Evolutionary conservation across 1,284 basidiomycete genomes (phyloP).

Genomic region (Sanghuangporus weigelae): DNA sequence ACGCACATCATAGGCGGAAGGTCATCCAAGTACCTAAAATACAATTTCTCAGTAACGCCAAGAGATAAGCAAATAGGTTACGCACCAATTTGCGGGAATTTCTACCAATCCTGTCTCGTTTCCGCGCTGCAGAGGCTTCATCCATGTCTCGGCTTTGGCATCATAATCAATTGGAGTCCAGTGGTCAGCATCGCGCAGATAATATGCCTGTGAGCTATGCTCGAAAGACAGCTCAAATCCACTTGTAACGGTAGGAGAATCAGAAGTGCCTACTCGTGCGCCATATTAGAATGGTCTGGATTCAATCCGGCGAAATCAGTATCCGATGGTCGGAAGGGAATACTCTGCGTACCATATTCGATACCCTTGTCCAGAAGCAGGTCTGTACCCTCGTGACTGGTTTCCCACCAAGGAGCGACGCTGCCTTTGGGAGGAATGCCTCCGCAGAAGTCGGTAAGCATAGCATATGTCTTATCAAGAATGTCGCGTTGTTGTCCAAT

Average conservation of each 20-base stretch:
- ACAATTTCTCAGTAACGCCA: not conserved
- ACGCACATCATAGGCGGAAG: slow-evolving; percentile 65
- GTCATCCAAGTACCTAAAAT: slow-evolving; percentile 54
- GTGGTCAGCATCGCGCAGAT: slow-evolving; percentile 59
- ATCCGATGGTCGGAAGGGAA: not conserved
- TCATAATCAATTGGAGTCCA: slow-evolving; percentile 76
- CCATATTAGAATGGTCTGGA: slow-evolving; percentile 66
- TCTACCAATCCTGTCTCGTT: slow-evolving; percentile 67
- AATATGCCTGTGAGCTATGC: slow-evolving; percentile 64
- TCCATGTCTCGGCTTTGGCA: slow-evolving; percentile 60
- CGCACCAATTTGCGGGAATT: slow-evolving; percentile 67
- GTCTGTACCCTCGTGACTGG: slow-evolving; percentile 62
- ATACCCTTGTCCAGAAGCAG: slow-evolving; percentile 71
- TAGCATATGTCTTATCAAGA: slow-evolving; percentile 59
- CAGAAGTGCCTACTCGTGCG: slow-evolving; percentile 43
- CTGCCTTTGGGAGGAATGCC: slow-evolving; percentile 61
- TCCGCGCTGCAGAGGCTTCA: slow-evolving; percentile 66
- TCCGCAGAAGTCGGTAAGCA: slow-evolving; percentile 66
- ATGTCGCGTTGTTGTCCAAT: slow-evolving; percentile 69
- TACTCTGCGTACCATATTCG: slow-evolving; percentile 50
- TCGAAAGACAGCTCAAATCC: slow-evolving; percentile 16
- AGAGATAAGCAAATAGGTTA: not conserved
- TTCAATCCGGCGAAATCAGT: not conserved
- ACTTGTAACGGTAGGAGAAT: not conserved
- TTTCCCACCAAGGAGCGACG: slow-evolving; percentile 81